phyloP scores from a whole-genome alignment of 352 stramenopile species.

The Phytopythium boreale region DNA sequence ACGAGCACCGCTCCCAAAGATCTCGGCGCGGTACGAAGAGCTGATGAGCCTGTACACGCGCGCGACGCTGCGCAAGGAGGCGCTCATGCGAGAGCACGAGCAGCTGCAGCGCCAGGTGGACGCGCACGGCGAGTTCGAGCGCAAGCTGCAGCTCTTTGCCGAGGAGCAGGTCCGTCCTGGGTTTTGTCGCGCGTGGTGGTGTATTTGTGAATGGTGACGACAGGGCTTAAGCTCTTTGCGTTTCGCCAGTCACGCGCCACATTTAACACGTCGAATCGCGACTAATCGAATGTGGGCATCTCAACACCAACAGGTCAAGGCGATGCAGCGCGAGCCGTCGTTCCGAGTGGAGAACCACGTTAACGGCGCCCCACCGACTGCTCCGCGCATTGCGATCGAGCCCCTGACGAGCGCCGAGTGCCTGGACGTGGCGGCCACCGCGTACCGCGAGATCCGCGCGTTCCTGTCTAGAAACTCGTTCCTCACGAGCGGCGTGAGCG shows the following conservation, averaged over 20 bases:
- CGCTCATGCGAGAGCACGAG: conserved; percentile 47
- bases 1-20: not conserved
- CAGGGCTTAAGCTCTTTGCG: too few species aligned
- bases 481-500: conserved; percentile 38
- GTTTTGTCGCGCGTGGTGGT: too few species aligned
- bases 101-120: conserved; percentile 37
- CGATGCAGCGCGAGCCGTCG: not conserved
- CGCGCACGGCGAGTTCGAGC: conserved; percentile 38
- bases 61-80: conserved; percentile 45
- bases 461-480: conserved; percentile 43
- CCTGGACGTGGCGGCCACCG: conserved; percentile 25
- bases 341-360: not conserved
- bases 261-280: not conserved
- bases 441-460: conserved; percentile 38
- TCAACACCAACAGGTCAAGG: conserved; percentile 5
- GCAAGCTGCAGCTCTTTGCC: conserved; percentile 32
- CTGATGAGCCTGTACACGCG: conserved; percentile 35
- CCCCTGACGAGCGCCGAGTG: conserved; percentile 38
- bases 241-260: not conserved
- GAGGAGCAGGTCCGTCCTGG: conserved; percentile 20
- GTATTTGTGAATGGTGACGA: not conserved
- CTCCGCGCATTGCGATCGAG: conserved; percentile 9
- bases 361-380: not conserved
- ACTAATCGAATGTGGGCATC: conserved; percentile 2
- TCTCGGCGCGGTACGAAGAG: not conserved